phyloP scores from a whole-genome alignment of 1,284 basidiomycete genomes.

The Trametes hirsuta region DNA sequence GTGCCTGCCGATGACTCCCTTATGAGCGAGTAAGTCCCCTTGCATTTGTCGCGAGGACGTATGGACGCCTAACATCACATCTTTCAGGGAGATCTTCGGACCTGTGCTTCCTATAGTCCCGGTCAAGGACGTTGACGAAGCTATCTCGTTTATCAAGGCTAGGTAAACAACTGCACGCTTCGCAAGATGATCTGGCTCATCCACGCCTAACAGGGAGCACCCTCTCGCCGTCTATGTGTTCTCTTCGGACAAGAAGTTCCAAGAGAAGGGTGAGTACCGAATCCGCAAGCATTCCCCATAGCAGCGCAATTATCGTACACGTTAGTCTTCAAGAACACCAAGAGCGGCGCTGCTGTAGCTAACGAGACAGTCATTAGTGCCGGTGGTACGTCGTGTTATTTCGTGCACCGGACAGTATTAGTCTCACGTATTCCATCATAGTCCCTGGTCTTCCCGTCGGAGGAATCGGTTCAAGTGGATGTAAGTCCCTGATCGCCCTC shows the following conservation, averaged over 20 bases:
- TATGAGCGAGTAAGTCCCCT: constrained; percentile 66
- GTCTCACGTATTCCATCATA: constrained; percentile 27
- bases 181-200: neutral
- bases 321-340: constrained; percentile 68
- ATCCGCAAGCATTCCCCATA: neutral
- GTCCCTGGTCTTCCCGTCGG: constrained; percentile 72
- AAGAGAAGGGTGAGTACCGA: constrained; percentile 57
- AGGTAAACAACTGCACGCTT: constrained; percentile 42
- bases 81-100: constrained; percentile 40
- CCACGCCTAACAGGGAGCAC: constrained; percentile 54
- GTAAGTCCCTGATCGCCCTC: constrained; percentile 42
- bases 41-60: neutral
- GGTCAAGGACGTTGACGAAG: constrained; percentile 72
- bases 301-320: too few species aligned
- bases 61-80: too few species aligned
- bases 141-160: constrained; percentile 70
- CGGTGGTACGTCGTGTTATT: constrained; percentile 44
- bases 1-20: constrained; percentile 68
- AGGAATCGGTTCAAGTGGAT: constrained; percentile 73
- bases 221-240: constrained; percentile 83
- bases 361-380: constrained; percentile 67
- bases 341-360: constrained; percentile 63
- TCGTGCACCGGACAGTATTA: neutral
- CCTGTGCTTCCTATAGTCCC: constrained; percentile 72
- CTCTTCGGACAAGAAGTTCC: constrained; percentile 58